phyloP scores from a whole-genome alignment of 2,329 filamentous ascomycete species.

The Microdochium bolleyi region DNA sequence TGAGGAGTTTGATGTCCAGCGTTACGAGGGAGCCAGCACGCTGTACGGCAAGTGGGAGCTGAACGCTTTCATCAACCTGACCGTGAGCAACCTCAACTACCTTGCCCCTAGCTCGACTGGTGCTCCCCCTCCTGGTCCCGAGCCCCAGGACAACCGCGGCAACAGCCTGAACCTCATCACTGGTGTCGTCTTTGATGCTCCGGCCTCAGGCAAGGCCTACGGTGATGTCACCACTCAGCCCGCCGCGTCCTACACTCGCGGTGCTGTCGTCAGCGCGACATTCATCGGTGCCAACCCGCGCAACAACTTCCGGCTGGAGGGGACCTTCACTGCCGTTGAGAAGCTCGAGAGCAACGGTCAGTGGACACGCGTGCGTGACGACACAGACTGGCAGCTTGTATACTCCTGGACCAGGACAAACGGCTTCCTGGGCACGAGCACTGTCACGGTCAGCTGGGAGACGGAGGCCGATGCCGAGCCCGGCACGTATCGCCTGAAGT shows the following conservation, averaged over 20 bases:
- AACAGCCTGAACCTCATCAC: conserved; percentile 74
- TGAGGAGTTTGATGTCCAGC: conserved; percentile 76
- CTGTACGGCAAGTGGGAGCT: conserved; percentile 79
- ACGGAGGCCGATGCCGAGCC: conserved; percentile 49
- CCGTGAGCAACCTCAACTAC: conserved; percentile 62
- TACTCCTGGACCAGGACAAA: conserved; percentile 73
- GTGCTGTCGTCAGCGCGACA: conserved; percentile 53
- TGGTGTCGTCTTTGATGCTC: conserved; percentile 65
- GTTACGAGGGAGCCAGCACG: conserved; percentile 92
- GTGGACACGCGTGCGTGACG: conserved; percentile 64
- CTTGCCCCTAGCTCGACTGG: conserved; percentile 42
- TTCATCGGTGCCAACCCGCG: conserved; percentile 87
- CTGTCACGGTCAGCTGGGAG: conserved; percentile 77
- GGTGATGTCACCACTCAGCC: conserved; percentile 57
- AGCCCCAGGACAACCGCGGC: conserved; percentile 71
- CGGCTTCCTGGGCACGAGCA: conserved; percentile 62
- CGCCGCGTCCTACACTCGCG: conserved; percentile 45
- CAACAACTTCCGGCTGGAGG: conserved; percentile 74
- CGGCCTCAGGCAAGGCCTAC: conserved; percentile 59
- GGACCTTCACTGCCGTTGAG: conserved; percentile 73
- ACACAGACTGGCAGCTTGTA: conserved; percentile 76
- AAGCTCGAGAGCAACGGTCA: conserved; percentile 29
- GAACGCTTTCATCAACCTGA: conserved; percentile 81
- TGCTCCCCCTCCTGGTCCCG: conserved; percentile 43
- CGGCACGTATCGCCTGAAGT: conserved; percentile 72